Conservation (phyloP, 495 filamentous ascomycete genomes). For the Hyphodiscus hymeniophilus region DNA sequence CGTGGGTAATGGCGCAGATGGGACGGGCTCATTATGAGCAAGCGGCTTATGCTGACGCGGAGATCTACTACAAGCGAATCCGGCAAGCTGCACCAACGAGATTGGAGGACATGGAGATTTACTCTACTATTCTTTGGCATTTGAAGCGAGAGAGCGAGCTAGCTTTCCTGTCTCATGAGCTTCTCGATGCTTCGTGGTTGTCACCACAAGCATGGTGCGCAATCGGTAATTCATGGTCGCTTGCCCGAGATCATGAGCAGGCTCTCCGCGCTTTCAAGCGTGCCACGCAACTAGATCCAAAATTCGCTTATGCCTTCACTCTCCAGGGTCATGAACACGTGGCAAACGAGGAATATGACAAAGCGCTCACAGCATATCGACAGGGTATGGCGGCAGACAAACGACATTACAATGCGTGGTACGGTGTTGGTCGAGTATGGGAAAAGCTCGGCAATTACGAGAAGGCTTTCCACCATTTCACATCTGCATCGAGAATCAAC, state of each 20-base stretch:
- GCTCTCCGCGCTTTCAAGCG: constrained; percentile 92
- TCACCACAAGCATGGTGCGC: constrained; percentile 95
- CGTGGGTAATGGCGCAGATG: constrained; percentile 89
- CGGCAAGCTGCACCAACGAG: constrained; percentile 68
- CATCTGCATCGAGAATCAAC: constrained; percentile 76
- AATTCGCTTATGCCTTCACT: constrained; percentile 92
- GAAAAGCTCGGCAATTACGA: constrained; percentile 93
- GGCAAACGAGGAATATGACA: constrained; percentile 95
- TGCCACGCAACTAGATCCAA: constrained; percentile 80
- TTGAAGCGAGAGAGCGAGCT: constrained; percentile 85
- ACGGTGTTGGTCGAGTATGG: constrained; percentile 85
- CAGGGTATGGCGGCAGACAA: constrained; percentile 73
- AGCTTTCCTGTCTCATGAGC: constrained; percentile 82
- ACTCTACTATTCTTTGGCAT: constrained; percentile 96
- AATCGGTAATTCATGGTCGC: constrained; percentile 88
- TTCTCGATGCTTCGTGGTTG: constrained; percentile 75
- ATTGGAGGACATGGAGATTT: constrained; percentile 92
- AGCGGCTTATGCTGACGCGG: constrained; percentile 73
- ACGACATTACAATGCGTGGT: constrained; percentile 95
- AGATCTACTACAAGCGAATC: constrained; percentile 72
- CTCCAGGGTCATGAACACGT: constrained; percentile 94
- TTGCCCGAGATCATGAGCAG: constrained; percentile 91
- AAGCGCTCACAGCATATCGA: constrained; percentile 78
- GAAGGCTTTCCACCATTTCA: constrained; percentile 83
- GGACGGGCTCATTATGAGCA: constrained; percentile 86